Base-by-base conservation (phyloP, 371 early-diverging fungal species). In the Mortierella sp. region DNA sequence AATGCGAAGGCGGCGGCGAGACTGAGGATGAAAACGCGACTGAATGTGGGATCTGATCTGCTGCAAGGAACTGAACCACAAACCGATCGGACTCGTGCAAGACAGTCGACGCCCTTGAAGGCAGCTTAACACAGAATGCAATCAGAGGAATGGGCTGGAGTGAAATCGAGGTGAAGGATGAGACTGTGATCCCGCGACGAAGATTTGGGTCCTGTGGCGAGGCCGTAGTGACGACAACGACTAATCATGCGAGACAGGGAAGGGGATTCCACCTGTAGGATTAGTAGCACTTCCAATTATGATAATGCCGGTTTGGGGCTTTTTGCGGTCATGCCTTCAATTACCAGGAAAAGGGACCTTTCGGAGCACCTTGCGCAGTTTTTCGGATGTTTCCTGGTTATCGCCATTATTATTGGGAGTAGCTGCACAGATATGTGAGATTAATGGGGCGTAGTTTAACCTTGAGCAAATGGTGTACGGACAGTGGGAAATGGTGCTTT, bases 111-210 rank as follows among this genome's bases (percentile, higher is more conserved):
- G 87, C 87, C 0, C 86, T 80, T 19, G 92, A 92, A 8, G 90
- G 92, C 2, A 79, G 68, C 14, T 88, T 86, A 1, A 92, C 85
- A 60, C 86, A 86, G 64, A 92, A 92, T 0, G 88, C 83, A 14
- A 92, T 81, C 23, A 89, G 72, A 3, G 92, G 89, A 21, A 83
- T 80, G 4, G 92, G 92, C 24, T 83, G 66, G 0, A 92, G 70
- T n/a, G 89, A 86, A 15, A 92, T 85, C 2, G 92, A 90, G 0
- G 89, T 89, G 50, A 92, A 90, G 4, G 90, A 90, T 21, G 86
- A 84, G 23, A 89, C 87, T 1, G 92, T 92, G 37, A 88, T 88
- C 17, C 90, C 92, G 9, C 90, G 83, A 58, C 85, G 78, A 28
- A 81, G 62, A 1, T 57, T 50, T 21, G 79, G 78, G 42, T 83